Percentiles rank a stretch among this genome's conserved stretches.
phyloP scores from a whole-genome alignment of 1,284 basidiomycete species.

The Melampsora larici-populina region DNA sequence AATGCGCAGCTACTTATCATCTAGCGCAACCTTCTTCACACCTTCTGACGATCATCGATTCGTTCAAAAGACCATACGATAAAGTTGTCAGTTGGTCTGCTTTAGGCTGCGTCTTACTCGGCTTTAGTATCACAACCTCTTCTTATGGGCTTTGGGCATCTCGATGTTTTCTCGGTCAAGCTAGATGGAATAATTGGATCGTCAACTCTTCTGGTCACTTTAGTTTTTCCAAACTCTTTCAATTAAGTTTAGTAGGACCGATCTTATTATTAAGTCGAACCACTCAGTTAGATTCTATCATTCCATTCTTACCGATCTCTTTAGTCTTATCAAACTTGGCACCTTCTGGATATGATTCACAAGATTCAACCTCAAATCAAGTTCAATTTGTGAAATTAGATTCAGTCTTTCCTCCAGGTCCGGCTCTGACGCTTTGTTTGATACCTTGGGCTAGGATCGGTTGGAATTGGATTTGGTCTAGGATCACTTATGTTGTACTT shows the following conservation, averaged over 20 bases:
- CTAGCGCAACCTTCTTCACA: constrained; percentile 22
- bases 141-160: constrained; percentile 39
- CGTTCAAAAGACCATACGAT: constrained; percentile 26
- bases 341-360: neutral
- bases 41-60: constrained; percentile 18
- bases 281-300: constrained; percentile 28
- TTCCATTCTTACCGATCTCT: constrained; percentile 38
- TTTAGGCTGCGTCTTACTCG: constrained; percentile 22
- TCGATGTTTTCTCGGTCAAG: constrained; percentile 32
- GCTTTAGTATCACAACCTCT: constrained; percentile 27
- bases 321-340: constrained; percentile 24
- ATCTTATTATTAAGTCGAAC: constrained; percentile 37
- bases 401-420: constrained; percentile 33
- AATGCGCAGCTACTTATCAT: constrained; percentile 32
- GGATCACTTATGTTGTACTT: constrained; percentile 10
- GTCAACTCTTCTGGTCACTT: neutral
- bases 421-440: constrained; percentile 34
- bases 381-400: constrained; percentile 1
- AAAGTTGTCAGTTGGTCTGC: constrained; percentile 31
- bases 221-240: constrained; percentile 30
- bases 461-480: constrained; percentile 26
- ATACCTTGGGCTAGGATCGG: constrained; percentile 37
- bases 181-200: constrained; percentile 28
- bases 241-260: constrained; percentile 36
- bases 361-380: neutral